Conservation (phyloP, 345 rosid species). For the Cardiospermum halicacabum region DNA sequence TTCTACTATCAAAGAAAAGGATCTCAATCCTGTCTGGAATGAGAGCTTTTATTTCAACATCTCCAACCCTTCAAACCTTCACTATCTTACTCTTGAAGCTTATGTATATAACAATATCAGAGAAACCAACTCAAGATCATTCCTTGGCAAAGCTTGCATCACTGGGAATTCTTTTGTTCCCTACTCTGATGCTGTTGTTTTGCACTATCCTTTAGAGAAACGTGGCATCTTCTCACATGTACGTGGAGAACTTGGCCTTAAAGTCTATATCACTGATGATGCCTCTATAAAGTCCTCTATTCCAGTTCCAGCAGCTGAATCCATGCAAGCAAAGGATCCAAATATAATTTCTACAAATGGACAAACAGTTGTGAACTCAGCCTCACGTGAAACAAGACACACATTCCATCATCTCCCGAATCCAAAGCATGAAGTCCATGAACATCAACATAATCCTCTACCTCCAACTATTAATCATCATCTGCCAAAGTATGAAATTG, state of each 20-base stretch:
- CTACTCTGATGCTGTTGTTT: conserved; percentile 75
- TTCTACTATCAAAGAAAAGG: conserved; percentile 81
- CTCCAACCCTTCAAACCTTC: conserved; percentile 76
- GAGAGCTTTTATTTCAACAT: conserved; percentile 97
- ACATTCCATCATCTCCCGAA: conserved; percentile 87
- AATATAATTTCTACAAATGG: conserved; percentile 16
- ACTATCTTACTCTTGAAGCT: conserved; percentile 70
- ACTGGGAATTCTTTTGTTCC: conserved; percentile 86
- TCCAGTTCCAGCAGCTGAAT: conserved; percentile 33
- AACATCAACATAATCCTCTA: conserved; percentile 44
- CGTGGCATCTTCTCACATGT: conserved; percentile 89
- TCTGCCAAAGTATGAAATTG: conserved; percentile 48
- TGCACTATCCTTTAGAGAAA: conserved; percentile 87
- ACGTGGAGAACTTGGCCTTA: conserved; percentile 90
- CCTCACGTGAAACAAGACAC: conserved; percentile 33
- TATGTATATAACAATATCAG: conserved; percentile 54
- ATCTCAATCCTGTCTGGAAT: conserved; percentile 91
- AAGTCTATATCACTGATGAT: conserved; percentile 73
- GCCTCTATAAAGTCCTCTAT: conserved; percentile 61
- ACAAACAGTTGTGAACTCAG: conserved; percentile 10
- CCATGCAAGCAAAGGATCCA: conserved; percentile 20
- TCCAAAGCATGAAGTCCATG: conserved; percentile 42
- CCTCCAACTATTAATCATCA: conserved; percentile 46
- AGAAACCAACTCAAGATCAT: conserved; percentile 62
- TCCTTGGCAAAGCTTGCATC: conserved; percentile 84